These are phyloP conservation scores for Strobilomyces dryophilus DNA, from an alignment of 768 basidiomycete species.

Conservation along the genomic window DNA sequence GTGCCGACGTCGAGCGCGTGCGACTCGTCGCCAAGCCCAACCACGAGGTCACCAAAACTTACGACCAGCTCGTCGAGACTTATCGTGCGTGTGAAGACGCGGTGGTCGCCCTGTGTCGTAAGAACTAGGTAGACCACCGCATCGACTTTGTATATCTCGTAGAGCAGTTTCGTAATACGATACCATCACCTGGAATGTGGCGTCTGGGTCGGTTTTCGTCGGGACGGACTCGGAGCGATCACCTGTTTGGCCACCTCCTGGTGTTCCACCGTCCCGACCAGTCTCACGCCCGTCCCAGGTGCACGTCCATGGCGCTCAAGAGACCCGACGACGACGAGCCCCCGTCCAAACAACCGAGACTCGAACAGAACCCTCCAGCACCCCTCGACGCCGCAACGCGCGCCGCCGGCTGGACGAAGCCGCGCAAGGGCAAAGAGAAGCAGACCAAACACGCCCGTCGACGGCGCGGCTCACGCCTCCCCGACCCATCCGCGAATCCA, in stretches of 20 bases:
- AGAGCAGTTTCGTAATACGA: no score
- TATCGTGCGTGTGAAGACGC: constrained; percentile 5
- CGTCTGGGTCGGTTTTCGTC: no score
- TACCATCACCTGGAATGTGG: no score
- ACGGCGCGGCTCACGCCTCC: constrained; percentile 37
- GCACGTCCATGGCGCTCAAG: not conserved
- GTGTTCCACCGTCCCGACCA: not conserved
- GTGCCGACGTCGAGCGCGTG: constrained; percentile 1
- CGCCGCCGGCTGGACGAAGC: constrained; percentile 31
- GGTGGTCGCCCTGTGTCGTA: not conserved
- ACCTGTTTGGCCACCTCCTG: no score
- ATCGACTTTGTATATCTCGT: no score
- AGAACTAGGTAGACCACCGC: no score
- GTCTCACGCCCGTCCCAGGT: not conserved
- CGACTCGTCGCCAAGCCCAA: constrained; percentile 5
- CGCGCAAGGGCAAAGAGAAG: constrained; percentile 36
- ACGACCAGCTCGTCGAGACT: constrained; percentile 3
- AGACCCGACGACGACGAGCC: constrained; percentile 1
- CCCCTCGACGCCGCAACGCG: not conserved
- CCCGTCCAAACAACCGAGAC: constrained; percentile 11
- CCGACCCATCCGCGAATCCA: constrained; percentile 18
- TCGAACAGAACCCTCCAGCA: not conserved
- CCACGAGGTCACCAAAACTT: not conserved
- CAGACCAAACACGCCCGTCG: constrained; percentile 34
- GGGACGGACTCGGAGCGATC: no score